Conservation (phyloP, 2,329 filamentous ascomycete species). For the Penicillium sp. region DNA sequence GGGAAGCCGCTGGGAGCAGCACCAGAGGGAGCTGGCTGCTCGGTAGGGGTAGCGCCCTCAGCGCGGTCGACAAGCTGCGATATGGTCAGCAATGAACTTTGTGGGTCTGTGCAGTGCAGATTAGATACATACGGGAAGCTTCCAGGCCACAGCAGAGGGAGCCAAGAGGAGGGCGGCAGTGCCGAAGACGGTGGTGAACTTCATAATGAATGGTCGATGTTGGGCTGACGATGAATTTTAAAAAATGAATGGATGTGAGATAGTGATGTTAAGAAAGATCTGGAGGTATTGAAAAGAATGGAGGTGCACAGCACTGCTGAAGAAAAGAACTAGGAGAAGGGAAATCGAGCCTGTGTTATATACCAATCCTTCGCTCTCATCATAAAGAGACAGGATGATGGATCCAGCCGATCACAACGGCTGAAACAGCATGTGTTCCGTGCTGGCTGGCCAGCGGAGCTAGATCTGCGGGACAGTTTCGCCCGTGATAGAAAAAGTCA, state of each 20-base stretch:
- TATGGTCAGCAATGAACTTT: not conserved
- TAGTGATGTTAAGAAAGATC: slow-evolving; percentile 15
- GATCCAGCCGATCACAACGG: not conserved
- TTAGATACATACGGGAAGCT: slow-evolving; percentile 13
- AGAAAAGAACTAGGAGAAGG: slow-evolving; percentile 8
- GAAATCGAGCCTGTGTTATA: slow-evolving; percentile 12
- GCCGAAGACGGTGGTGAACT: slow-evolving; percentile 28
- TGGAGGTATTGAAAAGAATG: slow-evolving; percentile 15
- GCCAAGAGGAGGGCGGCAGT: slow-evolving; percentile 26
- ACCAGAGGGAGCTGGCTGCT: slow-evolving; percentile 1
- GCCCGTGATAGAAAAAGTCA: not conserved
- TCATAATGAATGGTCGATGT: slow-evolving; percentile 27
- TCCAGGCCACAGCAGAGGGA: slow-evolving; percentile 22
- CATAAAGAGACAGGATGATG: not conserved
- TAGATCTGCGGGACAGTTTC: slow-evolving; percentile 3
- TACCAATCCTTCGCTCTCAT: slow-evolving; percentile 8
- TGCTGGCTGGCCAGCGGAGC: not conserved
- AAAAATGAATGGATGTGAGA: slow-evolving; percentile 17
- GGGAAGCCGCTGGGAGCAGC: slow-evolving; percentile 8
- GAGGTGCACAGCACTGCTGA: slow-evolving; percentile 31
- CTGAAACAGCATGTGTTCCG: slow-evolving; percentile 1
- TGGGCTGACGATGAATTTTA: slow-evolving; percentile 1
- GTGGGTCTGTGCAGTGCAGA: not conserved
- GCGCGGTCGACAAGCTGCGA: slow-evolving; percentile 7
- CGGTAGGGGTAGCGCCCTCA: slow-evolving; percentile 11